Base-by-base conservation (phyloP, 2,329 filamentous ascomycete species). In the Trichoderma citrinoviride region DNA sequence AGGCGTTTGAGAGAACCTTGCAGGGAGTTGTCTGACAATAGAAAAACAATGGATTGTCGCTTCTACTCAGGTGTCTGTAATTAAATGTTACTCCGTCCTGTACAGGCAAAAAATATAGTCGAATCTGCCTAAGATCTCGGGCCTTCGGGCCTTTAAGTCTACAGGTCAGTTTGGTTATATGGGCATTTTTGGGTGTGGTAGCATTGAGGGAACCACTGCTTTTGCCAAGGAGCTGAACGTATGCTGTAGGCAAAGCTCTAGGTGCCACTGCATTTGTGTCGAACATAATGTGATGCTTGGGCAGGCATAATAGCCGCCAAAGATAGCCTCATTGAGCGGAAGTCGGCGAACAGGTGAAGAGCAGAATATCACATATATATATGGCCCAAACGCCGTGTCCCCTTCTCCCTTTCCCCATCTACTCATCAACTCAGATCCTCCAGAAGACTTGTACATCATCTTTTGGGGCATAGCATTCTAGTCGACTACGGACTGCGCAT, bases 271-370 rank as follows among this genome's bases (percentile, higher is more conserved):
- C 19, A 17, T 17, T 17, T 15, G 14, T 40, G 15, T 27, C 23
- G 17, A 21, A 19, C 12, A 40, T 10, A 41, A 61, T 27, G 19
- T 15, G 21, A 23, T 29, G 21, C 23, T 19, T 61, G 27, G 44
- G 29, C 43, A 52, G 14, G 10, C 19, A 61, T 12, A 61, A 50
- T 61, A 61, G 57, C 57, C 57, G 57, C 23, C 5, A 41, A 23
- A 27, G 7, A 41, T 29, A 19, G 46, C n/a, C 23, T 41, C 33
- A 29, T 10, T 50, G 2, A 27, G 25, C 5, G 12, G 40, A 29
- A 50, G 29, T 25, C 3, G 46, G 6, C 7, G 21, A 29, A 46
- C 29, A 60, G 50, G 41, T 21, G 5, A 37, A 14, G 33, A 14
- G n/a, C 12, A 37, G 12, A 37, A 37, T 37, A 4, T 37, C n/a